Evolutionary conservation across 2,329 filamentous ascomycete species (phyloP).

Genomic region (Ascochyta clinopodiicola): DNA sequence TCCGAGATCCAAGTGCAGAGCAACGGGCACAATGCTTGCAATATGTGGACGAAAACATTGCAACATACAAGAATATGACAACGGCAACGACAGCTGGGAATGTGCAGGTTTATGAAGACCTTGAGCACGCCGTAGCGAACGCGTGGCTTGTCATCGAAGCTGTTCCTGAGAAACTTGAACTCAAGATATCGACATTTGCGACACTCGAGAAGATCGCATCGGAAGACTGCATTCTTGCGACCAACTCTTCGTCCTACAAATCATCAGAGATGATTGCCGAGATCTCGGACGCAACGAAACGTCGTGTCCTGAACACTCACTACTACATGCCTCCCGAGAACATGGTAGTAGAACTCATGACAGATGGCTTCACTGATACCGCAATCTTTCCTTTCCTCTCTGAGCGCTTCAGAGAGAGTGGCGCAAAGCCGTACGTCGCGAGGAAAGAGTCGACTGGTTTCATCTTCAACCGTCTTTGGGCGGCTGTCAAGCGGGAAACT

Average conservation of each 20-base stretch:
- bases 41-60: conserved; percentile 49
- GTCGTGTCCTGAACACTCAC: conserved; percentile 54
- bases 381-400: conserved; percentile 56
- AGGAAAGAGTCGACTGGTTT: conserved; percentile 60
- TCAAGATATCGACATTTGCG: conserved; percentile 59
- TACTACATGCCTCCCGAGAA: conserved; percentile 56
- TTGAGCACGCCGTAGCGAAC: conserved; percentile 51
- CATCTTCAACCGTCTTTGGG: conserved; percentile 65
- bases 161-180: conserved; percentile 57
- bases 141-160: conserved; percentile 64
- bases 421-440: conserved; percentile 52
- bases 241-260: conserved; percentile 62
- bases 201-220: conserved; percentile 54
- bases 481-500: conserved; percentile 61
- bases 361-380: conserved; percentile 53
- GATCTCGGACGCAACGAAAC: conserved; percentile 47
- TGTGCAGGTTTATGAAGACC: conserved; percentile 37
- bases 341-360: conserved; percentile 63
- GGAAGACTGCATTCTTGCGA: conserved; percentile 57
- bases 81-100: not conserved
- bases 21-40: conserved; percentile 48
- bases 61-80: conserved; percentile 13
- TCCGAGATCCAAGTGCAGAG: conserved; percentile 51
- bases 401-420: conserved; percentile 50
- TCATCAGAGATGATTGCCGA: conserved; percentile 57